These are phyloP conservation scores for Talaromyces trachyspermus DNA, from an alignment of 495 filamentous ascomycete genomes.

Conservation along the genomic window DNA sequence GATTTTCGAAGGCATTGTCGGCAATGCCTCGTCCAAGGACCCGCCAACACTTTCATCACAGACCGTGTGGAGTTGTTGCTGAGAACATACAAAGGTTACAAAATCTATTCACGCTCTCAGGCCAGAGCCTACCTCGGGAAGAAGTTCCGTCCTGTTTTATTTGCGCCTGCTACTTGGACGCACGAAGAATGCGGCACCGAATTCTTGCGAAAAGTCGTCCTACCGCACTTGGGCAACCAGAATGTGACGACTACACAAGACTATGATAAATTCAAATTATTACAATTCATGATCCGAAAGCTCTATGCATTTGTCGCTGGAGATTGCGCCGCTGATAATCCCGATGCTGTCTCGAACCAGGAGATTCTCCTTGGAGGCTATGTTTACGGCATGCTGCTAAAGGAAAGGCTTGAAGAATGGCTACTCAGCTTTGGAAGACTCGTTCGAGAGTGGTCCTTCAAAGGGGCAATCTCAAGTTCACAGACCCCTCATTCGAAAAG, in stretches of 20 bases:
- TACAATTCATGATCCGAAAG: slow-evolving; percentile 94
- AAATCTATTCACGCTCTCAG: slow-evolving; percentile 65
- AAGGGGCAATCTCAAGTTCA: slow-evolving; percentile 57
- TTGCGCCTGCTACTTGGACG: slow-evolving; percentile 68
- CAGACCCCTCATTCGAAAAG: slow-evolving; percentile 60
- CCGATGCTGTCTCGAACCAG: slow-evolving; percentile 90
- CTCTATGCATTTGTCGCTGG: slow-evolving; percentile 87
- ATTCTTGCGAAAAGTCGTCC: slow-evolving; percentile 80
- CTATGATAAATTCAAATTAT: slow-evolving; percentile 85
- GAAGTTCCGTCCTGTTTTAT: slow-evolving; percentile 81
- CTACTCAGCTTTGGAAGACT: slow-evolving; percentile 56
- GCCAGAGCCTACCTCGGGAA: slow-evolving; percentile 78
- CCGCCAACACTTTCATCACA: slow-evolving; percentile 84
- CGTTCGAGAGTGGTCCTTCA: slow-evolving; percentile 62
- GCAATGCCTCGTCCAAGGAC: slow-evolving; percentile 60
- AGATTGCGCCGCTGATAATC: slow-evolving; percentile 88
- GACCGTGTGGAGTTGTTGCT: slow-evolving; percentile 89
- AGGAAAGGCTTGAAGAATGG: slow-evolving; percentile 88
- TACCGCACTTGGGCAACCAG: slow-evolving; percentile 79
- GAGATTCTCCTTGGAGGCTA: slow-evolving; percentile 90
- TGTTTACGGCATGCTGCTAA: slow-evolving; percentile 89
- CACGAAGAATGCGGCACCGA: slow-evolving; percentile 84
- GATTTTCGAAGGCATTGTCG: slow-evolving; percentile 86
- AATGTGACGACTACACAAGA: slow-evolving; percentile 76
- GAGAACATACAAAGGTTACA: slow-evolving; percentile 86